Evolutionary conservation across 2,329 filamentous ascomycete genomes (phyloP).

Genomic region (Aureobasidium melanogenum): DNA sequence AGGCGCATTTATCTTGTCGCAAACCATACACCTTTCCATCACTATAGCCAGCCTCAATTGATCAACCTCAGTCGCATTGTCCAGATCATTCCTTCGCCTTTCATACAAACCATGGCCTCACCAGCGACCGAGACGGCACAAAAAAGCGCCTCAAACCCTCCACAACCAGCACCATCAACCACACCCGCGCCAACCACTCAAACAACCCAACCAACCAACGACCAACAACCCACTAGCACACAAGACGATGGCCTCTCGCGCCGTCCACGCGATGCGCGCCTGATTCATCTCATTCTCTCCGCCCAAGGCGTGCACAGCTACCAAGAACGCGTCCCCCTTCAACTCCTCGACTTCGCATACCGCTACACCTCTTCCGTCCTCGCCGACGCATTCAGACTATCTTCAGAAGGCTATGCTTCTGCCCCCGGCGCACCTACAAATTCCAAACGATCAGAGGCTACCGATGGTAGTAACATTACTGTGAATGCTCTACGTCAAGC

Average conservation of each 20-base stretch:
- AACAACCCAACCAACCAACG: slow-evolving; percentile 12
- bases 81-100: not conserved
- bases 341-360: slow-evolving; percentile 81
- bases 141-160: slow-evolving; percentile 13
- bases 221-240: slow-evolving; percentile 24
- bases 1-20: not conserved
- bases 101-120: slow-evolving; percentile 2
- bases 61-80: not conserved
- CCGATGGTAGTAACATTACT: slow-evolving; percentile 46
- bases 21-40: not conserved
- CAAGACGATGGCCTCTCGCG: slow-evolving; percentile 31
- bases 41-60: not conserved
- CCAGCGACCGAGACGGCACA: not conserved
- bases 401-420: slow-evolving; percentile 56
- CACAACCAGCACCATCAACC: slow-evolving; percentile 14
- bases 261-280: slow-evolving; percentile 67
- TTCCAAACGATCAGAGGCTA: slow-evolving; percentile 19
- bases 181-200: slow-evolving; percentile 13
- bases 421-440: slow-evolving; percentile 11
- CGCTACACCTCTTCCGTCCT: slow-evolving; percentile 67
- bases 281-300: slow-evolving; percentile 70
- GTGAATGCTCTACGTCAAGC: slow-evolving; percentile 64
- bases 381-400: slow-evolving; percentile 60
- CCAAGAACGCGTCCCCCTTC: slow-evolving; percentile 72
- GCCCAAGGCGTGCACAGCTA: slow-evolving; percentile 71